Base-by-base conservation (phyloP, 2,329 filamentous ascomycete genomes). In the Hypoxylon sp. region DNA sequence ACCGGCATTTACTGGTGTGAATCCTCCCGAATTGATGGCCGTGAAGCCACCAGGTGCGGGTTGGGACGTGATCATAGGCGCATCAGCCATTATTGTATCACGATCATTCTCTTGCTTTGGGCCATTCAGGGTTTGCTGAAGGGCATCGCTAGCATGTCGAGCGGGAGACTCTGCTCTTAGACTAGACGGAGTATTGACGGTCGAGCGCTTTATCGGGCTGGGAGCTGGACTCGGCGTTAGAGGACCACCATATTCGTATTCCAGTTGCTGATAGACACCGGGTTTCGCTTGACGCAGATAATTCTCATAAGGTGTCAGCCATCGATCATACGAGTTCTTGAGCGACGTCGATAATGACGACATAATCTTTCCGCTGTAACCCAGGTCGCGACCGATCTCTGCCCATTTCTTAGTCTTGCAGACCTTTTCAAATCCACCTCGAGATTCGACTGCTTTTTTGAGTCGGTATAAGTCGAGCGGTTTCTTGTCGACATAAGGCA, bases 351-450 rank as follows among this genome's bases (percentile, higher is more conserved):
- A 99, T 50, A 99, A 83, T 7, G 96, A 98, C 2, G 95, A 98
- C 96, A 99, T 99, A 70, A 99, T 99, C 83, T 99, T 99, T 77
- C 96, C 96, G 77, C 95, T 98, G 81, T 99, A 99, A 60, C 96
- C 96, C 51, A 99, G 83, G 78, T 98, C 96, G 75, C 96, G 90
- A 34, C 96, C 96, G 74, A 99, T 98, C 80, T 99, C 96, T 14
- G 96, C 96, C 96, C 96, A 99, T 82, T 98, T 98, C 82, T 99
- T 99, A 61, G 91, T 87, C 80, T 97, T 98, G 86, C 96, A 99
- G 48, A 99, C 96, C 76, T 93, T 93, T 60, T 98, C 94, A 74
- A 99, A 99, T 2, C 96, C 96, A 50, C 96, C 96, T 68, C 96
- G 90, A 30, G 93, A 91, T 78, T 98, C 96, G 36, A 99, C 96